phyloP scores from a whole-genome alignment of 768 basidiomycete genomes.

The Macrolepiota fuliginosa region DNA sequence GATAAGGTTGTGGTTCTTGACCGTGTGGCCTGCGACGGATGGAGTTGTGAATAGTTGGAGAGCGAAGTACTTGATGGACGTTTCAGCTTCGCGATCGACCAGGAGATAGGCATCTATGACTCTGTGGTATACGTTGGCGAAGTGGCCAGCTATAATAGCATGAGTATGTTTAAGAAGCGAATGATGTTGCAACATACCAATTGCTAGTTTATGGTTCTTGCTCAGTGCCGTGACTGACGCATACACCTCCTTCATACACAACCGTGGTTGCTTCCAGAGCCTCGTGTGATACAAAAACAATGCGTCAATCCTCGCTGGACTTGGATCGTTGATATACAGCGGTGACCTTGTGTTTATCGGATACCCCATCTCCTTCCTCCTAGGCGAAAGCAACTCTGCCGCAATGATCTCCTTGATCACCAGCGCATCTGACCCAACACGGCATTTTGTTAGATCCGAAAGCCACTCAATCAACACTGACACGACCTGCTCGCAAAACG shows the following conservation, averaged over 20 bases:
- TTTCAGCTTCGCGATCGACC: slow-evolving; percentile 91
- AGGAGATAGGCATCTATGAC: slow-evolving; percentile 91
- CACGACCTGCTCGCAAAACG: slow-evolving; percentile 83
- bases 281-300: slow-evolving; percentile 79
- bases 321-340: slow-evolving; percentile 39
- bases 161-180: background rate
- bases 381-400: slow-evolving; percentile 60
- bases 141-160: slow-evolving; percentile 62
- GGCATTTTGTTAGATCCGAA: slow-evolving; percentile 71
- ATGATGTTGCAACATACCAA: slow-evolving; percentile 53
- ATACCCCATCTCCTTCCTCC: slow-evolving; percentile 42
- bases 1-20: slow-evolving; percentile 70
- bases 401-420: slow-evolving; percentile 73
- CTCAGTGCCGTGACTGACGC: slow-evolving; percentile 71
- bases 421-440: slow-evolving; percentile 64
- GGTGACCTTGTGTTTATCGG: slow-evolving; percentile 27
- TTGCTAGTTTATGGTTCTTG: slow-evolving; percentile 68
- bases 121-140: slow-evolving; percentile 80
- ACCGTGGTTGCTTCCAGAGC: slow-evolving; percentile 81
- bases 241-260: slow-evolving; percentile 82
- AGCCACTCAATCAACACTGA: slow-evolving; percentile 87
- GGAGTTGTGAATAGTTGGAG: slow-evolving; percentile 93
- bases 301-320: slow-evolving; percentile 67
- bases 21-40: slow-evolving; percentile 77
- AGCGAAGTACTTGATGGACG: slow-evolving; percentile 91